These are phyloP conservation scores for Rossbeevera mucosa DNA, from an alignment of 768 basidiomycete genomes.

Conservation along the genomic window DNA sequence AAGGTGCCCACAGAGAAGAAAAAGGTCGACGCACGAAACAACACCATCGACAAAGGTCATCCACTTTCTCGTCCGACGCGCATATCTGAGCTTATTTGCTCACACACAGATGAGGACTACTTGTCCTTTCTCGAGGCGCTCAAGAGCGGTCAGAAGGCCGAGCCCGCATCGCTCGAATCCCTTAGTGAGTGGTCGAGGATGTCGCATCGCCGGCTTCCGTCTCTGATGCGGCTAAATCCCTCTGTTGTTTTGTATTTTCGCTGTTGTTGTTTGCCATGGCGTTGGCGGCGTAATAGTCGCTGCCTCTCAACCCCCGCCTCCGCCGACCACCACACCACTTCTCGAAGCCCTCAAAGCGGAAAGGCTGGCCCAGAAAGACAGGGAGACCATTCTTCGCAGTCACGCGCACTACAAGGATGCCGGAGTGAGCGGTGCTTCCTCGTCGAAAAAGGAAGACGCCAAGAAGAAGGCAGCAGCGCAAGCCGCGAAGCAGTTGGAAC, in stretches of 20 bases:
- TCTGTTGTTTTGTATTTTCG: background rate
- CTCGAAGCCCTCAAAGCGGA: constrained; percentile 91
- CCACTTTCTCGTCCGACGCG: background rate
- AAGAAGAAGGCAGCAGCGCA: constrained; percentile 31
- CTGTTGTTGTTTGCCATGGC: background rate
- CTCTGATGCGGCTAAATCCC: background rate
- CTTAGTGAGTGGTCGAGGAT: constrained; percentile 25
- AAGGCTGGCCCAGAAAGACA: constrained; percentile 60
- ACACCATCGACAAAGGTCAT: constrained; percentile 74
- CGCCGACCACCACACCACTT: constrained; percentile 83
- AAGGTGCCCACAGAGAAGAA: constrained; percentile 72
- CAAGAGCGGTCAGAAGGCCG: constrained; percentile 46
- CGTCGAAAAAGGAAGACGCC: constrained; percentile 37
- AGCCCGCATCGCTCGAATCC: constrained; percentile 60
- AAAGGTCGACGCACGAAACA: constrained; percentile 76
- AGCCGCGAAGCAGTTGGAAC: constrained; percentile 30
- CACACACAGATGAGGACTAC: constrained; percentile 67
- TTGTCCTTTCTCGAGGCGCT: constrained; percentile 77
- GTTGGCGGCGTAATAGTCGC: constrained; percentile 46
- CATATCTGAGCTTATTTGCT: background rate
- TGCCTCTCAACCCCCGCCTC: constrained; percentile 51
- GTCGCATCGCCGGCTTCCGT: background rate
- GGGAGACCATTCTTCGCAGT: constrained; percentile 64
- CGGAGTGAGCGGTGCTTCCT: constrained; percentile 19
- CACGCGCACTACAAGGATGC: constrained; percentile 68